Conservation (phyloP, 1,284 basidiomycete genomes). For the Papiliotrema nemorosa region DNA sequence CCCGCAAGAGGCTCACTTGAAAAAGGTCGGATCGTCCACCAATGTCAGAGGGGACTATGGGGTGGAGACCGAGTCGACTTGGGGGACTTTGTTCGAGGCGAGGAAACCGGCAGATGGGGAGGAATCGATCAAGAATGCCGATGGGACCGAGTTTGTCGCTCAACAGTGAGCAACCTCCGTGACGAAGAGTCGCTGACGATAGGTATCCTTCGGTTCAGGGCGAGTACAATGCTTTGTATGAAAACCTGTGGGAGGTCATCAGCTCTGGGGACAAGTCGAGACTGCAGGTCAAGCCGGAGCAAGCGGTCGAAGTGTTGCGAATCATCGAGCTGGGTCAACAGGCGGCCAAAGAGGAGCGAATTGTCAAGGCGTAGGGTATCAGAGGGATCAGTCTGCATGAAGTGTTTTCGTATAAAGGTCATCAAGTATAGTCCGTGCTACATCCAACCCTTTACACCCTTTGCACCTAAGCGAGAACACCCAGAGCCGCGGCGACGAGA, state of each 20-base stretch:
- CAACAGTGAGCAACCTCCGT: conserved; percentile 1
- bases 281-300: conserved; percentile 22
- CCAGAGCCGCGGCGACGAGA: conserved; percentile 13
- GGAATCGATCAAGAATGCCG: background rate
- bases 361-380: background rate
- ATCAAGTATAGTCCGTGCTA: too few relatives aligned
- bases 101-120: background rate
- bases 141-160: conserved; percentile 5
- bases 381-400: too few relatives aligned
- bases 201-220: conserved; percentile 4
- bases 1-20: conserved; percentile 55
- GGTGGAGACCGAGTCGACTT: conserved; percentile 17
- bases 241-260: conserved; percentile 14
- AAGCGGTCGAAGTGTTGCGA: conserved; percentile 22
- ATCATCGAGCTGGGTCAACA: conserved; percentile 21
- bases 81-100: conserved; percentile 14
- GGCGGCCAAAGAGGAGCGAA: conserved; percentile 17
- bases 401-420: too few relatives aligned
- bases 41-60: conserved; percentile 9
- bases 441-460: too few relatives aligned
- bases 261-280: conserved; percentile 10
- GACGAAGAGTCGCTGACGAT: background rate
- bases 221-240: conserved; percentile 22
- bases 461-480: conserved; percentile 9
- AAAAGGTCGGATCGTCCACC: conserved; percentile 13